A percentile compares a stretch with the other conserved stretches of the same genome.
These are phyloP conservation scores for Rhizoclosmatium globosum DNA, from an alignment of 192 early-diverging fungal species.

Conservation along the genomic window DNA sequence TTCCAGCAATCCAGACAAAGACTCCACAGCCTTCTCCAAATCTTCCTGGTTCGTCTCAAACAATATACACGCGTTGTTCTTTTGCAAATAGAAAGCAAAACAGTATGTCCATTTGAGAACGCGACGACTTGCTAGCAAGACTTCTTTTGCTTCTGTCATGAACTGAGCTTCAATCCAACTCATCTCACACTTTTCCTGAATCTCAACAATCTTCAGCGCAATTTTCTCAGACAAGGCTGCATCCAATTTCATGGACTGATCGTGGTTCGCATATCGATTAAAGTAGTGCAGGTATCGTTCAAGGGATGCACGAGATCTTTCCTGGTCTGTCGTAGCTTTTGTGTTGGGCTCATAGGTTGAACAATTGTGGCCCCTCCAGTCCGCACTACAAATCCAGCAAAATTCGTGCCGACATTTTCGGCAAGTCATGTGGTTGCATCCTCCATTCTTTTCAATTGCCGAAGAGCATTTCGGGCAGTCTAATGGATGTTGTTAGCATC, in stretches of 20 bases:
- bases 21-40: slow-evolving; percentile 94
- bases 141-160: slow-evolving; percentile 88
- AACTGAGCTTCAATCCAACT: slow-evolving; percentile 99
- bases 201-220: slow-evolving; percentile 92
- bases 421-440: slow-evolving; percentile 99
- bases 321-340: slow-evolving; percentile 83
- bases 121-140: slow-evolving; percentile 83
- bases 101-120: slow-evolving; percentile 98
- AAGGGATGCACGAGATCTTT: slow-evolving; percentile 82
- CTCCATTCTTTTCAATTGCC: slow-evolving; percentile 99
- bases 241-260: slow-evolving; percentile 90
- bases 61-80: slow-evolving; percentile 84
- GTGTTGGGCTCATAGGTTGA: slow-evolving; percentile 89
- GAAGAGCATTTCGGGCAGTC: slow-evolving; percentile 87
- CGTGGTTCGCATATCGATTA: slow-evolving; percentile 96
- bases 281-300: slow-evolving; percentile 98
- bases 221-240: slow-evolving; percentile 81
- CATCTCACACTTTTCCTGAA: slow-evolving; percentile 86
- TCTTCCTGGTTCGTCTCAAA: slow-evolving; percentile 99
- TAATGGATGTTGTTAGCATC: background rate
- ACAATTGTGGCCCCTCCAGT: slow-evolving; percentile 94
- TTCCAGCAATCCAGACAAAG: slow-evolving; percentile 80
- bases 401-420: slow-evolving; percentile 96
- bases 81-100: slow-evolving; percentile 90
- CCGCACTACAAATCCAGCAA: slow-evolving; percentile 98